A percentile compares a stretch with the other conserved stretches of the same genome.
These are phyloP conservation scores for Neodidymelliopsis sp. DNA, from an alignment of 2,329 filamentous ascomycete species.

Conservation along the genomic window DNA sequence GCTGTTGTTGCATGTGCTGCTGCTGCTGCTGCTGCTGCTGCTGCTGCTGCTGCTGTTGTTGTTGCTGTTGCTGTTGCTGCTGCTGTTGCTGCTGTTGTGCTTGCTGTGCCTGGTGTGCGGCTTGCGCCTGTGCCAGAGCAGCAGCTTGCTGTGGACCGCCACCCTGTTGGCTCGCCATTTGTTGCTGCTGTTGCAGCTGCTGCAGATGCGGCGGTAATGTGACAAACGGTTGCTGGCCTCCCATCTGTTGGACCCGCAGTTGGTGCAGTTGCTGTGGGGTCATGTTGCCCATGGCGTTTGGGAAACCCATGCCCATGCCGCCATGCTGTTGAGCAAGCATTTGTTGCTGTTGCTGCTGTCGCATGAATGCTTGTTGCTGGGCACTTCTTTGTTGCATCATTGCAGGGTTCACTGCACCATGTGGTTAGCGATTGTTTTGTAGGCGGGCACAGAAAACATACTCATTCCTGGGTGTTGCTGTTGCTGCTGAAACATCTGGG, in stretches of 20 bases:
- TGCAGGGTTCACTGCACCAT: conserved; percentile 47
- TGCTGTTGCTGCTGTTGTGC: conserved; percentile 53
- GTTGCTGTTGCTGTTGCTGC: conserved; percentile 53
- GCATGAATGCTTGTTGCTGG: conserved; percentile 59
- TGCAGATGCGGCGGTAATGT: conserved; percentile 49
- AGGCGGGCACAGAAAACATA: conserved; percentile 33
- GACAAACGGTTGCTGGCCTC: conserved; percentile 30
- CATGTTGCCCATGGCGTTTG: conserved; percentile 63
- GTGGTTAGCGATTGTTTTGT: conserved; percentile 16
- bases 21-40: conserved; percentile 52
- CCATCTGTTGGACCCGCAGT: conserved; percentile 36
- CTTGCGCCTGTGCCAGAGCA: conserved; percentile 58
- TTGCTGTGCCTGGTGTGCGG: conserved; percentile 51
- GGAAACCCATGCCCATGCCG: conserved; percentile 62
- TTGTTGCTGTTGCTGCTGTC: conserved; percentile 61
- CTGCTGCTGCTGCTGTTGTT: conserved; percentile 50
- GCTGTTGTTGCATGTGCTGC: conserved; percentile 53
- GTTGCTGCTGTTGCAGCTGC: conserved; percentile 55
- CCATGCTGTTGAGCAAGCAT: conserved; percentile 60
- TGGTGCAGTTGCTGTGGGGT: conserved; percentile 50
- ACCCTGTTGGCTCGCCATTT: conserved; percentile 51
- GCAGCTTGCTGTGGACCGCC: conserved; percentile 49
- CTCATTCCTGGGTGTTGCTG: conserved; percentile 51
- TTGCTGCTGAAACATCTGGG: conserved; percentile 63
- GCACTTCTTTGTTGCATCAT: conserved; percentile 50